These are phyloP conservation scores for Aurinia saxatilis DNA, from an alignment of 345 rosid species.

Conservation along the genomic window DNA sequence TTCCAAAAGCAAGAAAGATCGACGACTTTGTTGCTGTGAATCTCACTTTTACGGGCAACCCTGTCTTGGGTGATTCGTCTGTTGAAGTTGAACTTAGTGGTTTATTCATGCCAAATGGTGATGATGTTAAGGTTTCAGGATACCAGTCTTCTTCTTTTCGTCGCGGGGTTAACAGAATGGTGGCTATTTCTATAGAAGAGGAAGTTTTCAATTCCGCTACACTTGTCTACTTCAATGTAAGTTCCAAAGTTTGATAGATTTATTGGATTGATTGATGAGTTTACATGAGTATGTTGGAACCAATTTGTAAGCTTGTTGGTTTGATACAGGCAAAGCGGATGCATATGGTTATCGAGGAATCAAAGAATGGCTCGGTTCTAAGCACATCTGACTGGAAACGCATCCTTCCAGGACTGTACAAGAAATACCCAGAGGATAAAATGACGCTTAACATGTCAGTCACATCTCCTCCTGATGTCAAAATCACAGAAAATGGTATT, in stretches of 20 bases:
- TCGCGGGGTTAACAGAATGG: constrained; percentile 35
- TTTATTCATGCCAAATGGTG: constrained; percentile 33
- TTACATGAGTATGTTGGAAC: constrained; percentile 2
- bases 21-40: constrained; percentile 49
- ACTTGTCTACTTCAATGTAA: constrained; percentile 60
- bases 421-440: constrained; percentile 46
- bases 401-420: constrained; percentile 53
- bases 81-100: constrained; percentile 48
- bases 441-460: constrained; percentile 46
- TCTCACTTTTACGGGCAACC: constrained; percentile 50
- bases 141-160: constrained; percentile 16
- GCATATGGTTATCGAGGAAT: constrained; percentile 42
- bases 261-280: constrained; percentile 17
- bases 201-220: constrained; percentile 57
- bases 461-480: constrained; percentile 48
- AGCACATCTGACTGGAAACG: constrained; percentile 67
- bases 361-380: constrained; percentile 41
- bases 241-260: background rate
- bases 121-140: constrained; percentile 15
- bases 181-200: constrained; percentile 43
- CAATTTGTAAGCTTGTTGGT: background rate
- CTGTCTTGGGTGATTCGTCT: constrained; percentile 40
- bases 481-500: constrained; percentile 31
- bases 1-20: constrained; percentile 48
- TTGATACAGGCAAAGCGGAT: constrained; percentile 50